Evolutionary conservation across 768 basidiomycete genomes (phyloP).

Genomic region (Kockovaella imperatae): DNA sequence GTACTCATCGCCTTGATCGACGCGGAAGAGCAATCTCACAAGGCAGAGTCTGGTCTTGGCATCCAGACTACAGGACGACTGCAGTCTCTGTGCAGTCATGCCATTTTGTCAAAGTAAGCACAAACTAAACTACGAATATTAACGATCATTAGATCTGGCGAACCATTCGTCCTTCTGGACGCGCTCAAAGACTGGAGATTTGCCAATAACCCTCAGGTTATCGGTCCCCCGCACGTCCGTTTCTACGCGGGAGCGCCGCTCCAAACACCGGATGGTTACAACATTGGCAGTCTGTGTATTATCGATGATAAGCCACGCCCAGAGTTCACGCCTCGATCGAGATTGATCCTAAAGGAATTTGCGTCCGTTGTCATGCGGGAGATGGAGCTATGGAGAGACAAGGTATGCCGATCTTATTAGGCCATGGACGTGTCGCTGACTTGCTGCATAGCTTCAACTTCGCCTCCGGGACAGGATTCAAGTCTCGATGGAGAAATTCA

Average conservation of each 20-base stretch:
- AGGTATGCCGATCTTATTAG: conserved; percentile 50
- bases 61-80: conserved; percentile 51
- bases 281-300: conserved; percentile 74
- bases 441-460: conserved; percentile 65
- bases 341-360: conserved; percentile 90
- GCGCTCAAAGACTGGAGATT: conserved; percentile 80
- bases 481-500: conserved; percentile 94
- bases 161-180: conserved; percentile 80
- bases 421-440: conserved; percentile 11
- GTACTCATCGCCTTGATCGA: conserved; percentile 79
- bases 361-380: conserved; percentile 91
- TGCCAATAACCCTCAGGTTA: conserved; percentile 66
- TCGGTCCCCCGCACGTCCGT: conserved; percentile 59
- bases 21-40: conserved; percentile 79
- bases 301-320: conserved; percentile 73
- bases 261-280: conserved; percentile 79
- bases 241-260: conserved; percentile 91
- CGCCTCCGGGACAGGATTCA: conserved; percentile 86
- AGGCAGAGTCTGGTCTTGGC: conserved; percentile 63
- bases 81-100: conserved; percentile 73
- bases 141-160: conserved; percentile 49
- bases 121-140: not conserved
- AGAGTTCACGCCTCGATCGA: conserved; percentile 79
- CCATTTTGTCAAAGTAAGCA: conserved; percentile 67
- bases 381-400: conserved; percentile 91